phyloP scores from a whole-genome alignment of 2,329 filamentous ascomycete genomes.

The Emmonsiellopsis sp. region DNA sequence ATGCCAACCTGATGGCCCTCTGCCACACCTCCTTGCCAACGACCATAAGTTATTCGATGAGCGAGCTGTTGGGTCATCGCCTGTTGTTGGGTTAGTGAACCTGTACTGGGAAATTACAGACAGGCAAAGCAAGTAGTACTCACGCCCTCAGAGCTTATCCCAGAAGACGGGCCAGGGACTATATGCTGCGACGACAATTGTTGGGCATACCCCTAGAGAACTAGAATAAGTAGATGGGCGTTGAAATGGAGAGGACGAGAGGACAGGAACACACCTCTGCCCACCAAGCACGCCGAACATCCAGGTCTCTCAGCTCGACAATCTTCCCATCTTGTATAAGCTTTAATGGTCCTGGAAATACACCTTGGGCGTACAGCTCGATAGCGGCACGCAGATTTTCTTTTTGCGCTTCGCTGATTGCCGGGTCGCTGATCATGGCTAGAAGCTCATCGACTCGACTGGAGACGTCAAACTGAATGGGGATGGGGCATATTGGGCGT shows the following conservation, averaged over 20 bases:
- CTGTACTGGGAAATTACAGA: too few relatives aligned
- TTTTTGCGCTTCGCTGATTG: neutral
- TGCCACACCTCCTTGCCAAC: too few relatives aligned
- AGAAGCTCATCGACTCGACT: neutral
- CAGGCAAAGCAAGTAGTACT: too few relatives aligned
- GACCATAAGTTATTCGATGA: too few relatives aligned
- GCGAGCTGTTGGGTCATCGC: too few relatives aligned
- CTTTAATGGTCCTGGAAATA: neutral
- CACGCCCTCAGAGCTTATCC: too few relatives aligned
- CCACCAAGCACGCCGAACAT: slow-evolving; percentile 4
- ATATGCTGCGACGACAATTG: too few relatives aligned
- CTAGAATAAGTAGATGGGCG: too few relatives aligned
- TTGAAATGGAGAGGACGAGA: neutral
- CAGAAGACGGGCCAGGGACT: too few relatives aligned
- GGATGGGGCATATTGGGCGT: neutral
- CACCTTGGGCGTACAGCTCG: neutral
- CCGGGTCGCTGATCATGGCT: slow-evolving; percentile 1
- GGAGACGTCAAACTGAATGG: neutral
- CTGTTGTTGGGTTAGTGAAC: too few relatives aligned
- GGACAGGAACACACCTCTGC: slow-evolving; percentile 3
- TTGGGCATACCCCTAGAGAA: too few relatives aligned
- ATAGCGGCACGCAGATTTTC: slow-evolving; percentile 1
- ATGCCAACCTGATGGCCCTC: too few relatives aligned
- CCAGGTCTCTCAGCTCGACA: neutral
- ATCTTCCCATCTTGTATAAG: slow-evolving; percentile 3